Conservation (phyloP, 2,329 filamentous ascomycete genomes). For the Sporothrix humicola region DNA sequence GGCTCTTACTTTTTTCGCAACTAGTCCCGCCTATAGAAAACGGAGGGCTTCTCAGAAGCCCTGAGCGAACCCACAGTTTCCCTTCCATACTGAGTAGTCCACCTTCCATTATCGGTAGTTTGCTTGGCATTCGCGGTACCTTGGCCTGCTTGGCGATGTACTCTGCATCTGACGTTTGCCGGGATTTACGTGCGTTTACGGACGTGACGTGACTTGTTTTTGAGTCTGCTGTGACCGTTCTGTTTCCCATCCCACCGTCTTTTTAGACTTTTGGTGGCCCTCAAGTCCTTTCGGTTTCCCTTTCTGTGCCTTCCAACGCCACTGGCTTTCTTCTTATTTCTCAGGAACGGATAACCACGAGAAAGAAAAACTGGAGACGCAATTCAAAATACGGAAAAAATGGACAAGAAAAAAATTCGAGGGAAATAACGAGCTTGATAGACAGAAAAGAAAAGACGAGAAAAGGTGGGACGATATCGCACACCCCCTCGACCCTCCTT, state of each 20-base stretch:
- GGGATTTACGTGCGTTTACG: conserved; percentile 18
- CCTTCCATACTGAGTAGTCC: too few relatives aligned
- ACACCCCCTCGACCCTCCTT: background rate
- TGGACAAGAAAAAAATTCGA: background rate
- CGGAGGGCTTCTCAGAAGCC: too few relatives aligned
- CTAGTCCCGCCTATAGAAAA: too few relatives aligned
- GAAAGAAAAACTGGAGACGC: conserved; percentile 22
- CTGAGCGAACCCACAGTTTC: too few relatives aligned
- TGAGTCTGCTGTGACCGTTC: conserved; percentile 6
- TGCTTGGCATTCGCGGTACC: conserved; percentile 11
- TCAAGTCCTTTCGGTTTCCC: background rate
- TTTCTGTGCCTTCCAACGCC: background rate
- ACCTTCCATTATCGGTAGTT: too few relatives aligned
- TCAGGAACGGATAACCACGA: background rate
- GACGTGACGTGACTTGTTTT: background rate
- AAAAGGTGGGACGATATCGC: background rate
- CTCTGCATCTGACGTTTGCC: conserved; percentile 1
- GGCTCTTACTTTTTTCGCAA: background rate
- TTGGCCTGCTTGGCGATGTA: background rate
- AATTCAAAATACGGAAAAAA: conserved; percentile 12
- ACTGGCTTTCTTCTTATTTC: background rate
- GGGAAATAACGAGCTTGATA: background rate
- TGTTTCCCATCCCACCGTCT: conserved; percentile 1
- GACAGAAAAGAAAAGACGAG: too few relatives aligned
- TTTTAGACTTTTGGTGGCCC: background rate